phyloP scores from a whole-genome alignment of 306 rosid species.

The Dryas alaskensis region DNA sequence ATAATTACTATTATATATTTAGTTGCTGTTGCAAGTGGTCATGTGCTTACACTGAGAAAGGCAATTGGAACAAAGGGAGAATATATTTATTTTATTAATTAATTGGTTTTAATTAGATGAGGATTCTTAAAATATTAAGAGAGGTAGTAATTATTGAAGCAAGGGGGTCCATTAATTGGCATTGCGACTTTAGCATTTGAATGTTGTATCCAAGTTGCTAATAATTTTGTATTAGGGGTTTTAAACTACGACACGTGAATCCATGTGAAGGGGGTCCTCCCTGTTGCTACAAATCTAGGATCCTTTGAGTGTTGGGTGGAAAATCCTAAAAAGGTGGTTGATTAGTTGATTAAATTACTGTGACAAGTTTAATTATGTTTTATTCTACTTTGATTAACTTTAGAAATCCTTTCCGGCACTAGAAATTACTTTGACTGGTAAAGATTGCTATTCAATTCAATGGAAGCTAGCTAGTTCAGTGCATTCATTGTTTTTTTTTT shows the following conservation, averaged over 20 bases:
- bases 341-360: conserved; percentile 16
- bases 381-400: not conserved
- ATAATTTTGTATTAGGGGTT: conserved; percentile 34
- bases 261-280: conserved; percentile 77
- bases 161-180: conserved; percentile 24
- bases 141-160: conserved; percentile 38
- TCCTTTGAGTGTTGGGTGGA: conserved; percentile 29
- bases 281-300: conserved; percentile 34
- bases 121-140: conserved; percentile 18
- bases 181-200: conserved; percentile 42
- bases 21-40: conserved; percentile 23
- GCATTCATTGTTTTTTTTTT: too few species aligned
- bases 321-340: conserved; percentile 26
- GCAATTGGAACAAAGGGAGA: conserved; percentile 25
- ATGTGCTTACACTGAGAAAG: conserved; percentile 37
- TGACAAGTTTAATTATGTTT: conserved; percentile 21
- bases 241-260: conserved; percentile 57
- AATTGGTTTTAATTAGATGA: conserved; percentile 8
- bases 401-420: conserved; percentile 17
- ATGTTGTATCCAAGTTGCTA: conserved; percentile 39
- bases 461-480: not conserved
- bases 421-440: conserved; percentile 16
- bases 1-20: not conserved
- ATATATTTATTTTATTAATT: conserved; percentile 18
- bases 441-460: conserved; percentile 12